Percentiles rank a stretch among this genome's conserved stretches.
Conservation (phyloP, 2,329 filamentous ascomycete genomes). For the Fusarium sp. region DNA sequence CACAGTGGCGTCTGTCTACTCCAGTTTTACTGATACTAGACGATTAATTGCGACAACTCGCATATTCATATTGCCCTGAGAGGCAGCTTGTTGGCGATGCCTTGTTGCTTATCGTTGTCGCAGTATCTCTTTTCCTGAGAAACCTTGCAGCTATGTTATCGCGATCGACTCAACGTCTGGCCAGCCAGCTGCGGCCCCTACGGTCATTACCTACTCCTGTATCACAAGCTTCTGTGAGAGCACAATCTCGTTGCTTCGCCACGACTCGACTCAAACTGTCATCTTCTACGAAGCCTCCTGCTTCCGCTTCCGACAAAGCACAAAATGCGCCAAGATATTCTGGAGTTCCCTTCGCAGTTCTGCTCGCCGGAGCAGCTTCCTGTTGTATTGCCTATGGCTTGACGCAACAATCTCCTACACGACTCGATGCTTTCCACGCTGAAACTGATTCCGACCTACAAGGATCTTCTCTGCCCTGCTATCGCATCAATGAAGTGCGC, state of each 20-base stretch:
- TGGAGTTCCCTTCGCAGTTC: slow-evolving; percentile 2
- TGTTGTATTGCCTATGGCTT: slow-evolving; percentile 37
- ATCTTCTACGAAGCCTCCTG: neutral
- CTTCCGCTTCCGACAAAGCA: neutral
- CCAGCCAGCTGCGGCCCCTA: slow-evolving; percentile 20
- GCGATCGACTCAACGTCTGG: slow-evolving; percentile 27
- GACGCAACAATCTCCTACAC: slow-evolving; percentile 30
- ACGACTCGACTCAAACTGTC: slow-evolving; percentile 7
- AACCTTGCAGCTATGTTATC: slow-evolving; percentile 28
- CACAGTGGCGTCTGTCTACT: slow-evolving; percentile 22
- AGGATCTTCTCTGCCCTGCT: slow-evolving; percentile 60
- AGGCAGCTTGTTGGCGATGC: slow-evolving; percentile 20
- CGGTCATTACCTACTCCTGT: slow-evolving; percentile 8
- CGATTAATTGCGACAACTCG: neutral
- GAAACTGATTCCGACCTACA: slow-evolving; percentile 38
- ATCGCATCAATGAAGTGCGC: slow-evolving; percentile 62
- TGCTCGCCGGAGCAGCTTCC: slow-evolving; percentile 34
- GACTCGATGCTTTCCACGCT: slow-evolving; percentile 29
- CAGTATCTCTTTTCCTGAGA: neutral
- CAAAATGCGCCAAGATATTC: slow-evolving; percentile 10
- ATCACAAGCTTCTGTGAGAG: slow-evolving; percentile 12
- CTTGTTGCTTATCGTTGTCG: slow-evolving; percentile 1
- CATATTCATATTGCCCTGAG: slow-evolving; percentile 2
- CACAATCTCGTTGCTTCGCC: slow-evolving; percentile 26
- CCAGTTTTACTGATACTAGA: slow-evolving; percentile 2